A percentile compares a stretch with the other conserved stretches of the same genome.
These are phyloP conservation scores for Penicillium argentinense DNA, from an alignment of 495 filamentous ascomycete species.

Conservation along the genomic window DNA sequence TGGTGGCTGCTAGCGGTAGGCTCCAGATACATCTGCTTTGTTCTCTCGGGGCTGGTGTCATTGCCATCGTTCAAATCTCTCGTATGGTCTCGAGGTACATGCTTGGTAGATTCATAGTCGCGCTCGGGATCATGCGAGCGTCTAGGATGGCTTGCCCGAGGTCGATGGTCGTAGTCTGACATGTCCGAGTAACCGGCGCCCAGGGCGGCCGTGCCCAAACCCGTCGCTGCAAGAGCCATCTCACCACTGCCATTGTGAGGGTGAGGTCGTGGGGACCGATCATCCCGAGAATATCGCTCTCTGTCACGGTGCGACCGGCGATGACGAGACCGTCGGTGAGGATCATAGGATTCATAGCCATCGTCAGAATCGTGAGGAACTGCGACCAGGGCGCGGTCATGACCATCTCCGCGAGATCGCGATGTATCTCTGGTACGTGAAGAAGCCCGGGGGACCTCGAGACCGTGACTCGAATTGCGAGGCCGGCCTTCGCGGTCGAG, in stretches of 20 bases:
- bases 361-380: slow-evolving; percentile 43
- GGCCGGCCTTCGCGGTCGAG: slow-evolving; percentile 41
- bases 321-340: slow-evolving; percentile 26
- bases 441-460: slow-evolving; percentile 22
- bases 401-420: slow-evolving; percentile 26
- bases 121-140: slow-evolving; percentile 11
- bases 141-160: slow-evolving; percentile 12
- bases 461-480: slow-evolving; percentile 30
- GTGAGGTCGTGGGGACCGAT: slow-evolving; percentile 24
- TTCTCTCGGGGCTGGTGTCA: slow-evolving; percentile 9
- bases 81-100: slow-evolving; percentile 15
- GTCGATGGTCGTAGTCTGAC: slow-evolving; percentile 33
- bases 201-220: slow-evolving; percentile 43
- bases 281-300: slow-evolving; percentile 26
- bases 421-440: slow-evolving; percentile 19
- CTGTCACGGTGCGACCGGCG: slow-evolving; percentile 25
- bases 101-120: slow-evolving; percentile 11
- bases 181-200: slow-evolving; percentile 39
- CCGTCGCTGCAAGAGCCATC: slow-evolving; percentile 24
- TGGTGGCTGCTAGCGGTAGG: slow-evolving; percentile 13
- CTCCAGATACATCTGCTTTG: slow-evolving; percentile 21
- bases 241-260: slow-evolving; percentile 13
- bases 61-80: slow-evolving; percentile 10
- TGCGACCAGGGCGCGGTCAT: slow-evolving; percentile 36
- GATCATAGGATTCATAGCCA: slow-evolving; percentile 32